Percentiles rank a stretch among this genome's conserved stretches.
These are phyloP conservation scores for Fonsecaea pedrosoi DNA, from an alignment of 2,329 filamentous ascomycete genomes.

Conservation along the genomic window DNA sequence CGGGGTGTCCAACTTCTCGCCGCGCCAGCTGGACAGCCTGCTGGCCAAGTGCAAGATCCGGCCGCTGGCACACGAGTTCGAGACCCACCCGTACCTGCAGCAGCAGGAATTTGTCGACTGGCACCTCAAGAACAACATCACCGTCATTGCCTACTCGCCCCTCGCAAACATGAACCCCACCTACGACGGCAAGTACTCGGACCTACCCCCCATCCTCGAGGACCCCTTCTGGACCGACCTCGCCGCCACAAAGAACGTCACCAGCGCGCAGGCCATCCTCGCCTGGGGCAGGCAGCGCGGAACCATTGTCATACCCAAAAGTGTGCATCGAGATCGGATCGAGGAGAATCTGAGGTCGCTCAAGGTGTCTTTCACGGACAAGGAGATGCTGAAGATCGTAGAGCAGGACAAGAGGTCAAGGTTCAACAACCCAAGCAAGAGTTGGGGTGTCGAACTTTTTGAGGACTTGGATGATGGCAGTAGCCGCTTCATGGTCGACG, in stretches of 20 bases:
- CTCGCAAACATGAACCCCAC: slow-evolving; percentile 56
- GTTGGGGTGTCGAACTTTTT: slow-evolving; percentile 52
- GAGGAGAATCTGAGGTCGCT: slow-evolving; percentile 52
- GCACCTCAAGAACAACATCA: slow-evolving; percentile 46
- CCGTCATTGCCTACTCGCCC: slow-evolving; percentile 49
- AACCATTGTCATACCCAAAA: slow-evolving; percentile 61
- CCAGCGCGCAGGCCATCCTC: slow-evolving; percentile 54
- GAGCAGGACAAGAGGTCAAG: slow-evolving; percentile 47
- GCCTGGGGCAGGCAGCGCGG: slow-evolving; percentile 58
- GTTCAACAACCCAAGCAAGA: slow-evolving; percentile 52
- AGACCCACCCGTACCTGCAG: slow-evolving; percentile 50
- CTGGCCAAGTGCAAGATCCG: slow-evolving; percentile 35
- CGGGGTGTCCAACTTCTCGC: slow-evolving; percentile 67
- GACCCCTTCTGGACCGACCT: slow-evolving; percentile 51
- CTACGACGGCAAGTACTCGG: slow-evolving; percentile 46
- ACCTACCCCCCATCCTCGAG: slow-evolving; percentile 48
- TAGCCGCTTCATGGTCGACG: slow-evolving; percentile 25
- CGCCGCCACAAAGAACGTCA: slow-evolving; percentile 51
- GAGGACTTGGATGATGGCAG: slow-evolving; percentile 50
- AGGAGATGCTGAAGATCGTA: slow-evolving; percentile 40
- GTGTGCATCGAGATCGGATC: slow-evolving; percentile 52
- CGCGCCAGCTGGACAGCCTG: slow-evolving; percentile 42
- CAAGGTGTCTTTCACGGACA: slow-evolving; percentile 35
- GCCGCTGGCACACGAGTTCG: slow-evolving; percentile 47
- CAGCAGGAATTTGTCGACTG: slow-evolving; percentile 47